Percentiles rank a stretch among this genome's conserved stretches.
phyloP scores from a whole-genome alignment of 352 stramenopile genomes.

The Globisporangium splendens region DNA sequence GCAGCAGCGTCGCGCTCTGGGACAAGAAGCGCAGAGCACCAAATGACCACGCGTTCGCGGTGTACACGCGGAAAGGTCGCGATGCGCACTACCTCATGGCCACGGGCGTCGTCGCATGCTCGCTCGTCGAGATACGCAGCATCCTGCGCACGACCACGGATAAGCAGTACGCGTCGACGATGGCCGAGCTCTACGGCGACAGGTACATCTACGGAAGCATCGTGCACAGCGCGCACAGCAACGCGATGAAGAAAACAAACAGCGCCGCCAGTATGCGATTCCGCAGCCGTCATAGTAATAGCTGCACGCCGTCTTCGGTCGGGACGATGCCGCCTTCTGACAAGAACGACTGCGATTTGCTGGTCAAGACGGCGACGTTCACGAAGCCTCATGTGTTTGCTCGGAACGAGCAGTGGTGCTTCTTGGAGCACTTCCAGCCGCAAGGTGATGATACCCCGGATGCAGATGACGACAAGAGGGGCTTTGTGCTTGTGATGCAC shows the following conservation, averaged over 20 bases:
- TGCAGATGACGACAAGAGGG: no score
- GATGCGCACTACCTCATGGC: slow-evolving; percentile 12
- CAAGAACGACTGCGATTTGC: slow-evolving; percentile 10
- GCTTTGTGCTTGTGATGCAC: slow-evolving; percentile 29
- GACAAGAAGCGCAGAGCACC: slow-evolving; percentile 14
- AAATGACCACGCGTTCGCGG: slow-evolving; percentile 4
- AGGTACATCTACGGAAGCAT: slow-evolving; percentile 25
- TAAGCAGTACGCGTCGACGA: slow-evolving; percentile 19
- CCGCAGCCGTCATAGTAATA: neutral
- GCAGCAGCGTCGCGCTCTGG: slow-evolving; percentile 14
- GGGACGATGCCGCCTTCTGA: neutral
- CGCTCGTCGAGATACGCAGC: slow-evolving; percentile 24
- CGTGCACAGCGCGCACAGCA: slow-evolving; percentile 17
- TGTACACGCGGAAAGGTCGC: slow-evolving; percentile 13
- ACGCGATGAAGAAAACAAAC: slow-evolving; percentile 5
- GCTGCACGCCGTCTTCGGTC: neutral
- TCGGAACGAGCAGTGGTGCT: slow-evolving; percentile 29
- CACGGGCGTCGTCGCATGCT: slow-evolving; percentile 26
- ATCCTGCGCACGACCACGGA: slow-evolving; percentile 20
- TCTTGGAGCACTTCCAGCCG: slow-evolving; percentile 25
- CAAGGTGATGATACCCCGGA: neutral
- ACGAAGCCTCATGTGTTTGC: slow-evolving; percentile 22
- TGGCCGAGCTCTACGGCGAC: slow-evolving; percentile 27
- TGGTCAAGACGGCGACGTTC: slow-evolving; percentile 37
- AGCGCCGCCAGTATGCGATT: neutral